Evolutionary conservation across 129 eudicot genomes (phyloP).

Genomic region (Sambucus nigra): DNA sequence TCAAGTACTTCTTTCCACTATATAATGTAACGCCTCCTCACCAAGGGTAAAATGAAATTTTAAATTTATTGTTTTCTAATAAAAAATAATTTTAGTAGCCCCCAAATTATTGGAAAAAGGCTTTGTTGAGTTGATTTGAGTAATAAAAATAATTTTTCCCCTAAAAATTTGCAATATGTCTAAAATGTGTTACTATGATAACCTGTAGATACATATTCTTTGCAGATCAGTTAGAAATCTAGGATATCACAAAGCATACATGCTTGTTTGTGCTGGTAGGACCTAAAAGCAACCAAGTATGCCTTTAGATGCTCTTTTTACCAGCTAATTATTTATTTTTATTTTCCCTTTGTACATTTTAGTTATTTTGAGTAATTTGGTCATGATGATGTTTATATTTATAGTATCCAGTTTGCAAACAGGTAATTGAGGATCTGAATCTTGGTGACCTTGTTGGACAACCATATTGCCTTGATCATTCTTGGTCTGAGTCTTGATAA

Average conservation of each 20-base stretch:
- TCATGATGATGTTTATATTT: slow-evolving; percentile 6
- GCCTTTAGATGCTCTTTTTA: slow-evolving; percentile 15
- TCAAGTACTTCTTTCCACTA: too few species aligned
- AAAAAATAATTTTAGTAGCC: too few species aligned
- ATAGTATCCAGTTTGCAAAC: slow-evolving; percentile 22
- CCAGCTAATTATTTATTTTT: neutral
- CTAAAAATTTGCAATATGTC: neutral
- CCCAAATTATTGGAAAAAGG: too few species aligned
- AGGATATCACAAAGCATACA: slow-evolving; percentile 60
- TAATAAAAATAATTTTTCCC: too few species aligned
- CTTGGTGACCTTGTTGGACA: slow-evolving; percentile 67
- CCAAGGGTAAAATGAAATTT: too few species aligned
- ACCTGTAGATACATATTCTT: slow-evolving; percentile 70
- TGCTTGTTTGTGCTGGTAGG: slow-evolving; percentile 74
- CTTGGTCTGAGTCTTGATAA: too few species aligned
- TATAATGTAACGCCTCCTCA: too few species aligned
- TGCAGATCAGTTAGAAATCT: slow-evolving; percentile 77
- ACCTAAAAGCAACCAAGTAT: slow-evolving; percentile 72
- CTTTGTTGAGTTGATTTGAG: too few species aligned
- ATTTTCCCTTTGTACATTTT: neutral
- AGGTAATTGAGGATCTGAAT: slow-evolving; percentile 58
- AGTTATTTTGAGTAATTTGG: neutral
- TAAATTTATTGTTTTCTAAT: too few species aligned
- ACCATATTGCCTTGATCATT: slow-evolving; percentile 86
- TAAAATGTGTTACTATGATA: slow-evolving; percentile 4